Evolutionary conservation across 306 rosid species (phyloP).

Genomic region (Sicyos baderoa): DNA sequence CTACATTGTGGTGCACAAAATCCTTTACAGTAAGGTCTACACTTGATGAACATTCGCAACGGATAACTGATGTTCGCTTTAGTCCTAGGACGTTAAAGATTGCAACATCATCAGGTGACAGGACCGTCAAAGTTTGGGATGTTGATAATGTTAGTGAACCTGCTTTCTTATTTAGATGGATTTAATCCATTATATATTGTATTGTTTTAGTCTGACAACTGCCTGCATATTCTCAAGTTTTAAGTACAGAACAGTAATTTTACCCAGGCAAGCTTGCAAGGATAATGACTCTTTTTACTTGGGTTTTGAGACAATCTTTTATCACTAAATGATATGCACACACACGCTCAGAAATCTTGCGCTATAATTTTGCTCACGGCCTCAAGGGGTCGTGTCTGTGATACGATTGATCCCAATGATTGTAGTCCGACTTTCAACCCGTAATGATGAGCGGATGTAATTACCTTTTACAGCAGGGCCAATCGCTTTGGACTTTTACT

Average conservation of each 20-base stretch:
- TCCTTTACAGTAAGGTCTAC: conserved; percentile 42
- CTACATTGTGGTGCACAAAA: conserved; percentile 65
- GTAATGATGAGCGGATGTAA: conserved; percentile 19
- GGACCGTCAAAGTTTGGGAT: conserved; percentile 78
- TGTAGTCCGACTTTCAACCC: background rate
- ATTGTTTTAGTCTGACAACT: background rate
- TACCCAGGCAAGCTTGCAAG: background rate
- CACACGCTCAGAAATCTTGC: background rate
- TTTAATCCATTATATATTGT: conserved; percentile 6
- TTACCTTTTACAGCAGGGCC: conserved; percentile 50
- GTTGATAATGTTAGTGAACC: conserved; percentile 53
- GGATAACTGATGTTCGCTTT: conserved; percentile 75
- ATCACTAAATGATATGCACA: background rate
- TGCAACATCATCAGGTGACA: conserved; percentile 85
- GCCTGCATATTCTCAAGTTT: background rate
- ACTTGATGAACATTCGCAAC: conserved; percentile 59
- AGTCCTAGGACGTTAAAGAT: conserved; percentile 48
- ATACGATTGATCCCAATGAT: background rate
- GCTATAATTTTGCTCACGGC: background rate
- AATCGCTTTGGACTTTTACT: conserved; percentile 55
- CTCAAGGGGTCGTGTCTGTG: background rate
- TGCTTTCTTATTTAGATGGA: conserved; percentile 11
- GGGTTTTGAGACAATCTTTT: background rate
- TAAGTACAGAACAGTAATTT: background rate
- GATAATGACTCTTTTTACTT: background rate